Percentiles rank a stretch among this genome's conserved stretches.
These are phyloP conservation scores for Prunus salicina DNA, from an alignment of 306 rosid genomes.

Conservation along the genomic window DNA sequence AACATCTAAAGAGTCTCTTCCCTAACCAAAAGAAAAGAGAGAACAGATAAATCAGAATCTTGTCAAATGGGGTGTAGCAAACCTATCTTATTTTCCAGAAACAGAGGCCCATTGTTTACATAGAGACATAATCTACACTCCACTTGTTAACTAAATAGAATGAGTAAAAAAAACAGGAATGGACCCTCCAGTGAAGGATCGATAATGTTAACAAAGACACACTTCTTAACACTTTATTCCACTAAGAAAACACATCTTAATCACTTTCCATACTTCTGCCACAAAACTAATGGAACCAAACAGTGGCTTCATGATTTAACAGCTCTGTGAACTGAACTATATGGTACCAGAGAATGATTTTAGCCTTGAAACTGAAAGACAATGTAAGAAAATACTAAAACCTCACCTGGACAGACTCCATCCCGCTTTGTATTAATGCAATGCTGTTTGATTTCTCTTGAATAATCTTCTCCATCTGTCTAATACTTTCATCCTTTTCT, in stretches of 20 bases:
- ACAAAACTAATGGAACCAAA: neutral
- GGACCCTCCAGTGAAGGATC: neutral
- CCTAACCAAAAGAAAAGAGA: constrained; percentile 4
- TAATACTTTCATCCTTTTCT: constrained; percentile 21
- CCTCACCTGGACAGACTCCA: constrained; percentile 26
- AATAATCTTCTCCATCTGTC: constrained; percentile 23
- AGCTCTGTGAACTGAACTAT: neutral
- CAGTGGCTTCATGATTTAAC: neutral
- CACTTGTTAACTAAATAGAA: neutral
- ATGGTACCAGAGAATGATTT: neutral
- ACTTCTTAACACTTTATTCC: neutral
- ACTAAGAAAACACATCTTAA: neutral
- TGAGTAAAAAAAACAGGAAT: neutral
- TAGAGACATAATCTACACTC: neutral
- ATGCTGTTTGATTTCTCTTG: constrained; percentile 18
- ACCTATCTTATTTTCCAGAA: neutral
- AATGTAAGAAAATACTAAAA: neutral
- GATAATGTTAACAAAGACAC: neutral
- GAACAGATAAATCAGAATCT: neutral
- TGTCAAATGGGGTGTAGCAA: neutral
- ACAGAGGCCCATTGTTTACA: neutral
- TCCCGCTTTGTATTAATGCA: constrained; percentile 15
- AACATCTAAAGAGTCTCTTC: constrained; percentile 10
- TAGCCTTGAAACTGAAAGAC: neutral
- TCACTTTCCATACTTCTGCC: neutral